Percentiles rank a stretch among this genome's conserved stretches.
These are phyloP conservation scores for Cicer yamashitae DNA, from an alignment of 306 rosid genomes.

Conservation along the genomic window DNA sequence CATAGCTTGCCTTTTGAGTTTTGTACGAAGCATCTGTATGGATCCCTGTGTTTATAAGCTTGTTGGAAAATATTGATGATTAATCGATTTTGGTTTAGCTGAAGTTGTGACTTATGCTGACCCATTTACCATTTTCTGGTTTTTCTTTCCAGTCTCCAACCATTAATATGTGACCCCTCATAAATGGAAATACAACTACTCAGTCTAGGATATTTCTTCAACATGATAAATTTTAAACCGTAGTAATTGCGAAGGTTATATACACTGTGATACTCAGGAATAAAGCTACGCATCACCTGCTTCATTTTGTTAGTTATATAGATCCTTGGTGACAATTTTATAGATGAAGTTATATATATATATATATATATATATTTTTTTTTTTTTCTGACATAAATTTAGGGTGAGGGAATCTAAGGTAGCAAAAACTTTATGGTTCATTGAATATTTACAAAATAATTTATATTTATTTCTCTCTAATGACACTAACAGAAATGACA, in stretches of 20 bases:
- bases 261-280: background rate
- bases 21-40: conserved; percentile 23
- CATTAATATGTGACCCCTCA: background rate
- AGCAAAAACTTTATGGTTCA: too few species aligned
- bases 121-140: background rate
- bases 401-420: too few species aligned
- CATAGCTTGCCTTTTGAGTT: conserved; percentile 8
- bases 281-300: too few species aligned
- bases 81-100: conserved; percentile 12
- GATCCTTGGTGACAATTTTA: too few species aligned
- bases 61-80: conserved; percentile 6
- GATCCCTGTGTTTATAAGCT: conserved; percentile 9
- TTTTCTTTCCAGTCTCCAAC: background rate
- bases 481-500: too few species aligned
- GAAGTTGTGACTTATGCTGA: conserved; percentile 14
- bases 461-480: too few species aligned
- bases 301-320: too few species aligned
- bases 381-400: too few species aligned
- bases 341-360: too few species aligned
- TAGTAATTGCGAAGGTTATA: background rate
- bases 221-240: background rate
- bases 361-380: too few species aligned
- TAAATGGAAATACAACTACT: background rate
- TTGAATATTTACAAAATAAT: too few species aligned
- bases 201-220: background rate